A percentile compares a stretch with the other conserved stretches of the same genome.
Evolutionary conservation across 2,329 filamentous ascomycete genomes (phyloP).

Genomic region (Hymenoscyphus albidus): DNA sequence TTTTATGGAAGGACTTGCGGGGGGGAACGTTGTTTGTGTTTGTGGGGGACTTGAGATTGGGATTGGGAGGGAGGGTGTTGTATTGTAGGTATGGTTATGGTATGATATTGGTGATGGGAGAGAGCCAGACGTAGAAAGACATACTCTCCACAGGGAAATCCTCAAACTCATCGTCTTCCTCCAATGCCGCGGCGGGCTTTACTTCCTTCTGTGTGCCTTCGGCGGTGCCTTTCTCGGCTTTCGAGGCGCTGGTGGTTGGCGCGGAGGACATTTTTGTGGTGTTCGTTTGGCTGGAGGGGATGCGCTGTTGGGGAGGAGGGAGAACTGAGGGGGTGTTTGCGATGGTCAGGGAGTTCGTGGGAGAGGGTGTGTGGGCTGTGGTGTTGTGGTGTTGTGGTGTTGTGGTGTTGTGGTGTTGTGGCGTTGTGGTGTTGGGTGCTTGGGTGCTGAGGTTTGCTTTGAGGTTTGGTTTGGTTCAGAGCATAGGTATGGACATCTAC

Average conservation of each 20-base stretch:
- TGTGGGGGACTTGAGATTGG: not conserved
- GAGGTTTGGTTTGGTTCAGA: too few relatives aligned
- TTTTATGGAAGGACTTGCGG: too few relatives aligned
- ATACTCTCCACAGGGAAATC: conserved; percentile 95
- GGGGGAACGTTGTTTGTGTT: too few relatives aligned
- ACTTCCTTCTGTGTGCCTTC: conserved; percentile 37
- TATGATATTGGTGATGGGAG: not conserved
- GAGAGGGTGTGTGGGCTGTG: too few relatives aligned
- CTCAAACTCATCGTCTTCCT: conserved; percentile 98
- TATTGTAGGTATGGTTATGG: not conserved
- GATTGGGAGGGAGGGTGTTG: not conserved
- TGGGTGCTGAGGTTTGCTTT: too few relatives aligned
- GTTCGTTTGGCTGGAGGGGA: not conserved
- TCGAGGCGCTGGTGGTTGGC: conserved; percentile 29
- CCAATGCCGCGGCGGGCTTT: conserved; percentile 59
- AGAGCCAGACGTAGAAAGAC: conserved; percentile 21
- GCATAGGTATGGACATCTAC: too few relatives aligned
- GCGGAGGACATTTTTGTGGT: conserved; percentile 32
- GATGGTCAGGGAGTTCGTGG: not conserved
- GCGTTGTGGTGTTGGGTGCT: not conserved
- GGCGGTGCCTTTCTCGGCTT: conserved; percentile 27
- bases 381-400: not conserved
- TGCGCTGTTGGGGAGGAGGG: too few relatives aligned
- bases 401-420: too few relatives aligned
- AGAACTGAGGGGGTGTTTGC: not conserved